Evolutionary conservation across 176 grass and related monocot genomes (phyloP).

Genomic region (Stipa capillata): DNA sequence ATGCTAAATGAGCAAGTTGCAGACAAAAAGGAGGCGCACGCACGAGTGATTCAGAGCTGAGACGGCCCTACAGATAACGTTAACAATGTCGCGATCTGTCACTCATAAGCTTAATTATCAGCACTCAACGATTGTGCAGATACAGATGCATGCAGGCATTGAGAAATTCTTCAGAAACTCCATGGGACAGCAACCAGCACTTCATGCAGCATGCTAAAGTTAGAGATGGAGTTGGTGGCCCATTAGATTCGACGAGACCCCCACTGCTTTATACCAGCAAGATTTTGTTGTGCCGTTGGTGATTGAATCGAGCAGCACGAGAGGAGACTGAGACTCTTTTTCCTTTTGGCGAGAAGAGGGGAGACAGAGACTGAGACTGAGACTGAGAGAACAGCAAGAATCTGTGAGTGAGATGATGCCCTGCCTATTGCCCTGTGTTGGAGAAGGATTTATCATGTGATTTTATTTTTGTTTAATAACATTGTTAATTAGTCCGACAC

Average conservation of each 20-base stretch:
- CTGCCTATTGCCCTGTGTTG: not conserved
- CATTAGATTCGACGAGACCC: not conserved
- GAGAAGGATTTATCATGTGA: not conserved
- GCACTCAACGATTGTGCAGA: not conserved
- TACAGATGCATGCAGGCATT: not conserved
- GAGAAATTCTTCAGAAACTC: not conserved
- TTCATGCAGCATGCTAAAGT: too few species aligned
- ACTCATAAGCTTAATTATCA: not conserved
- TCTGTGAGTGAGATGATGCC: too few species aligned
- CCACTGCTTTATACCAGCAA: not conserved
- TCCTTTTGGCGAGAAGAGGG: too few species aligned
- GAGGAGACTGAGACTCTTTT: too few species aligned
- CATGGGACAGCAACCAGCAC: not conserved
- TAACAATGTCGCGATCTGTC: conserved; percentile 2
- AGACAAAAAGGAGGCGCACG: not conserved
- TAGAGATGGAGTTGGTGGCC: not conserved
- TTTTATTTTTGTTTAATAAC: too few species aligned
- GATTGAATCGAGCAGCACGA: not conserved
- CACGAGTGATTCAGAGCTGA: not conserved
- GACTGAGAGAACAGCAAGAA: not conserved
- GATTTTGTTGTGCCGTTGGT: not conserved
- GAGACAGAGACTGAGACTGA: too few species aligned
- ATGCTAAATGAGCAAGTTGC: not conserved
- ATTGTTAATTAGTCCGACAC: too few species aligned
- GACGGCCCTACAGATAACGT: not conserved